Base-by-base conservation (phyloP, 2,329 filamentous ascomycete genomes). In the Fusarium kyushuense region DNA sequence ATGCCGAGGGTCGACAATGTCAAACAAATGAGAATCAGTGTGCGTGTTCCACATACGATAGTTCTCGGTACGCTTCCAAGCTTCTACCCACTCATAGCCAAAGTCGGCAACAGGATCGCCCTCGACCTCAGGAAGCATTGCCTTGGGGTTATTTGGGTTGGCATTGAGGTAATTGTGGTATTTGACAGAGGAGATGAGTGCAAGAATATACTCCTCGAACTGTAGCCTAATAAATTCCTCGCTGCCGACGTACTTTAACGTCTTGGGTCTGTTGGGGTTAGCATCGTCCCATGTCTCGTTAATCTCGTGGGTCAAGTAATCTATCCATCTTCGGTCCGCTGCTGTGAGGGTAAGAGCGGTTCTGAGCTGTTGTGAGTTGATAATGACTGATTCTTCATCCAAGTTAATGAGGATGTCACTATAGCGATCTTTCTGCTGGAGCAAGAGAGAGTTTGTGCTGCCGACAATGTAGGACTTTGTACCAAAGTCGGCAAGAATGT, bases 391-490 rank as follows among this genome's bases (percentile, higher is more conserved):
- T 70, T 91, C 88, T 67, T 97, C 94, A 77, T 99, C 96, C 21
- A 99, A 89, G 76, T 99, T 97, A 76, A 99, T 94, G 63, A 99
- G 85, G 35, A 98, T 93, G 75, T 99, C 96, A 78, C 94, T 97
- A 78, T 99, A 98, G 43, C 94, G 89, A 76, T 99, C 95, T 78
- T 90, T 96, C 77, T 99, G 96, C 75, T 97, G 94, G 13, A 99
- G 83, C 33, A 99, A 85, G 25, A 99, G 84, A 8, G 94, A 97
- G 78, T 99, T 99, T 36, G 96, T 99, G 70, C 94, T 97, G 67
- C 96, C 96, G 58, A 99, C 94, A 54, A 99, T 92, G 75, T 98
- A 99, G 3, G 95, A 97, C 81, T 97, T 98, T 21, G 96, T 98
- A 41, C 93, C 92, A 72, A 93, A 90, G 79, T 98, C 95, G 53